Evolutionary conservation across 441 rosid genomes (phyloP), one percentile per base, ranked within the genome.

Genomic region (Arabidopsis lyrata): DNA sequence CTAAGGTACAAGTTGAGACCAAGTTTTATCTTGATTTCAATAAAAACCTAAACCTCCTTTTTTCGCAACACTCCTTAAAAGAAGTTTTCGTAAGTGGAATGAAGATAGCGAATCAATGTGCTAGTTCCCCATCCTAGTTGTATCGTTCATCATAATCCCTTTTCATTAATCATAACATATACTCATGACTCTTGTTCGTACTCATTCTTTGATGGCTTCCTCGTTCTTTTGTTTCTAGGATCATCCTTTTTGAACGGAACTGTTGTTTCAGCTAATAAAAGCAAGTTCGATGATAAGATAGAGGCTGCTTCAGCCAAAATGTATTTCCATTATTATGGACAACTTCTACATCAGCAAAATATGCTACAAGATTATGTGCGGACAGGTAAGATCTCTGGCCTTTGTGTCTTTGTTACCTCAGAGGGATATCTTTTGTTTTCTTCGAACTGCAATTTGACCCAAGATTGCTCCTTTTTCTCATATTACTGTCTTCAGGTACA

Each of bases 311-410:
- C 98, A 50, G 93, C 98, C 18, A 93, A 93, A 84, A 91, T 93
- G 97, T 93, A 93, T 81, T 93, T 93, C 75, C 95, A 93, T 84
- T 93, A 93, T 70, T 93, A 93, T 66, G 97, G 96, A 41, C 98
- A 91, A 72, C 82, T 93, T 77, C 82, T 93, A 16, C 98, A 93
- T 76, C 98, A 93, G 83, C 98, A 93, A 80, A 93, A 93, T 76
- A 93, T 93, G 98, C 80, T 91, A 10, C 98, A 93, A 66, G 97
- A 93, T 82, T 93, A 91, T 73, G 97, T 93, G 86, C 86, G 97
- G 78, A 93, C 98, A 85, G 95, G 98, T 93, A 76, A 77, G 64
- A 70, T 47, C 32, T 70, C 15, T 55, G 62, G 55, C 81, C 16
- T 69, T 55, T 75, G 29, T 76, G 45, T 66, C 6, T 56, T 74